phyloP scores from a whole-genome alignment of 306 rosid species.

The Gastrolobium bilobum region DNA sequence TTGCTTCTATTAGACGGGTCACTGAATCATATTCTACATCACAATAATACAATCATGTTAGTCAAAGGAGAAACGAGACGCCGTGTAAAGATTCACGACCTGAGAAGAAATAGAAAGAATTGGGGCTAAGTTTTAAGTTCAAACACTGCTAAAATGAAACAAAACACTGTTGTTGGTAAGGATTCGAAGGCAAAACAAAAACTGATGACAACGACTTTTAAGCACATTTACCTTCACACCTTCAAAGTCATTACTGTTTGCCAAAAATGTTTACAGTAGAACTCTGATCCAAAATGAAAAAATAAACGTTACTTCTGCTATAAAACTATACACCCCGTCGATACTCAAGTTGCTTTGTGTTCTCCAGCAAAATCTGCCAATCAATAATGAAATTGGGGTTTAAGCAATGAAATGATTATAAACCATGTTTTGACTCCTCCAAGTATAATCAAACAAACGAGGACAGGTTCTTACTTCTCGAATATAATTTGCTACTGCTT shows the following conservation, averaged over 20 bases:
- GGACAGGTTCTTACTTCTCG: constrained; percentile 64
- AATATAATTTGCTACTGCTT: constrained; percentile 84
- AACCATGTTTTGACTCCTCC: not conserved
- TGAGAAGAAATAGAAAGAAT: not conserved
- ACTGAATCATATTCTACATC: not conserved
- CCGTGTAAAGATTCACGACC: not conserved
- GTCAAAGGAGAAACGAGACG: not conserved
- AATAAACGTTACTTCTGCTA: constrained; percentile 20
- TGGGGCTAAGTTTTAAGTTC: constrained; percentile 2
- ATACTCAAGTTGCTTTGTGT: constrained; percentile 80
- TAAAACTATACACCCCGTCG: constrained; percentile 63
- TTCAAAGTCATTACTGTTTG: constrained; percentile 2
- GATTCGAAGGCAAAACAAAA: constrained; percentile 6
- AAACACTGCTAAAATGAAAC: not conserved
- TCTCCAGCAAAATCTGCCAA: constrained; percentile 75
- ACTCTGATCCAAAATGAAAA: not conserved
- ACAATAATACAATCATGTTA: not conserved
- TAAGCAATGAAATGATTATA: constrained; percentile 36
- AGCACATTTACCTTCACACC: constrained; percentile 31
- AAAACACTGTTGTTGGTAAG: not conserved
- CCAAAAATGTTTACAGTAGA: not conserved
- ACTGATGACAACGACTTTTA: not conserved
- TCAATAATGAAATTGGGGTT: constrained; percentile 30
- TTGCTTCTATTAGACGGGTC: not conserved
- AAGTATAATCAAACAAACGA: constrained; percentile 2